Percentiles rank a stretch among this genome's conserved stretches.
These are phyloP conservation scores for Pythium aristosporum DNA, from an alignment of 352 stramenopile species.

Conservation along the genomic window DNA sequence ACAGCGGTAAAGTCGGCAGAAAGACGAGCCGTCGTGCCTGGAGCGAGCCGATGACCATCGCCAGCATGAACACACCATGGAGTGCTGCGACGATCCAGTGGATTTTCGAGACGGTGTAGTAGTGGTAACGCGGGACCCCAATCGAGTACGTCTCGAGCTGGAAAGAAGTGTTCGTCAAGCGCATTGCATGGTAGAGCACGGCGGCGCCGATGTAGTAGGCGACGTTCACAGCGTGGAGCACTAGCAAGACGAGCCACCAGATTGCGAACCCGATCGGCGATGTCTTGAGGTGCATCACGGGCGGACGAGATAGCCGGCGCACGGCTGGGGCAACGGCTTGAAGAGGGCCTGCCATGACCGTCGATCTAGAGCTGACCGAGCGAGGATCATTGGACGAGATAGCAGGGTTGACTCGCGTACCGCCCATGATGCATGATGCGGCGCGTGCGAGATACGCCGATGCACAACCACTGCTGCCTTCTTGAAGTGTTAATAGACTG, in stretches of 20 bases:
- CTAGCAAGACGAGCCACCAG: background rate
- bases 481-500: no score
- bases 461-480: no score
- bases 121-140: background rate
- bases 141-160: constrained; percentile 1
- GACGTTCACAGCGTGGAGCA: background rate
- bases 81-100: background rate
- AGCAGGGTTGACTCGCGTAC: no score
- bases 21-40: background rate
- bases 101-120: background rate
- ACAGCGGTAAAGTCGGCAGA: background rate
- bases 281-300: no score
- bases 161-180: background rate
- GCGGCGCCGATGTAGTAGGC: background rate
- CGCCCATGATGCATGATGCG: no score
- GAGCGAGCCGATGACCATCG: background rate
- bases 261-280: background rate
- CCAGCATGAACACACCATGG: background rate
- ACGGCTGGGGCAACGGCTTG: no score
- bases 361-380: no score
- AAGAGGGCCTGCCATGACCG: no score
- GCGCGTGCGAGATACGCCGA: no score
- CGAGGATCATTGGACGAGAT: no score
- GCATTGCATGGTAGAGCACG: background rate
- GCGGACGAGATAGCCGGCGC: no score